Conservation (phyloP, 805 yeast species). For the Alloascoidea africana region DNA sequence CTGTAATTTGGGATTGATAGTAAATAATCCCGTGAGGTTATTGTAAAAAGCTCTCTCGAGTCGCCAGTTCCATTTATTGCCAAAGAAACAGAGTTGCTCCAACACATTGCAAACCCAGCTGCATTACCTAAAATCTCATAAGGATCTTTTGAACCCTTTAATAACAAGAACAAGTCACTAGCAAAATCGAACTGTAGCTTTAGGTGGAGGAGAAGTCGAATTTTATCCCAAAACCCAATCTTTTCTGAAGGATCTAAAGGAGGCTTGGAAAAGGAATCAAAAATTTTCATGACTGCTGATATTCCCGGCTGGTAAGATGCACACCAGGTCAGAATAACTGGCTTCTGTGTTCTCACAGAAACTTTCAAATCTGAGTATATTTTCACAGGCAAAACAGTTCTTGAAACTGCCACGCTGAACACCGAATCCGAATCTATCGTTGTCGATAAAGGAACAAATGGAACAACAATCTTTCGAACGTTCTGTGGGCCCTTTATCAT, state of each 20-base stretch:
- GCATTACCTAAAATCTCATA: conserved; percentile 49
- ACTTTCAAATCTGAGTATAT: conserved; percentile 47
- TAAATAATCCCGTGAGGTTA: conserved; percentile 42
- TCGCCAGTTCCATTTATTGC: conserved; percentile 51
- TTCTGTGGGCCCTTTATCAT: conserved; percentile 33
- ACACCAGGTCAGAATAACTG: conserved; percentile 73
- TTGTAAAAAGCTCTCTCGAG: conserved; percentile 50
- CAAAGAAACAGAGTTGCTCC: conserved; percentile 47
- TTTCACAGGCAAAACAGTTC: conserved; percentile 66
- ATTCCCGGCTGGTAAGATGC: conserved; percentile 72
- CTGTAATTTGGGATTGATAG: conserved; percentile 70
- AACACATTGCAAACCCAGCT: conserved; percentile 67
- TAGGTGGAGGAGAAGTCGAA: conserved; percentile 66
- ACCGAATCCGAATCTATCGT: conserved; percentile 7
- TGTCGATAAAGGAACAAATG: conserved; percentile 31
- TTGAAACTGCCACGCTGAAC: conserved; percentile 35
- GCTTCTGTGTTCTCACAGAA: conserved; percentile 33
- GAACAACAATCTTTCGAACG: conserved; percentile 45
- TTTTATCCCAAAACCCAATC: conserved; percentile 88
- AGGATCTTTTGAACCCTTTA: conserved; percentile 72
- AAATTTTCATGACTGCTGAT: conserved; percentile 59
- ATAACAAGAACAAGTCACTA: conserved; percentile 35
- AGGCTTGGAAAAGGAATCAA: conserved; percentile 80
- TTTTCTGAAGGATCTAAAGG: conserved; percentile 78
- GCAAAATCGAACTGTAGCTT: conserved; percentile 36